phyloP scores from a whole-genome alignment of 148 eudicot genomes.

The Polygonum maritimum region DNA sequence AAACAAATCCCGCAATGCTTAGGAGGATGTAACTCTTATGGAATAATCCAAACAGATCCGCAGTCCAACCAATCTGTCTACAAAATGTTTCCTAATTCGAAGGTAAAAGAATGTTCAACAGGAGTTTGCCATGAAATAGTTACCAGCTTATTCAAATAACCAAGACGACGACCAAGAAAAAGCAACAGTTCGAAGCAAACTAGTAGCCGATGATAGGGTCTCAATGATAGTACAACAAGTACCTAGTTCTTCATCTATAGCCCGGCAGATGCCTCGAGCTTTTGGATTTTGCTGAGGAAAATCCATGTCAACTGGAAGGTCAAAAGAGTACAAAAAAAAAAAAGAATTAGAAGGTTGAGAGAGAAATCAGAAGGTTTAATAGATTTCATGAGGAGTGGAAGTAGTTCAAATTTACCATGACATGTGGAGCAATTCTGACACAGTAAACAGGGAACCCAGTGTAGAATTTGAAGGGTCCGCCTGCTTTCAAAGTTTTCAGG shows the following conservation, averaged over 20 bases:
- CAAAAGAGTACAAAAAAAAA: neutral
- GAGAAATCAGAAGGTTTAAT: no score
- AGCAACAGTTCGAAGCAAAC: neutral
- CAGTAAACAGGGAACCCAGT: conserved; percentile 26
- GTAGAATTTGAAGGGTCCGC: conserved; percentile 26
- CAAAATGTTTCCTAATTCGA: neutral
- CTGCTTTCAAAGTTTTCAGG: conserved; percentile 19
- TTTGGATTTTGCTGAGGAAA: conserved; percentile 10
- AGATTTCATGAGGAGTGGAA: neutral
- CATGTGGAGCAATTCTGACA: conserved; percentile 24
- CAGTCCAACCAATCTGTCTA: neutral
- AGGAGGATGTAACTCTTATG: neutral
- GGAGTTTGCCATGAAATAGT: conserved; percentile 2
- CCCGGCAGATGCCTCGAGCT: conserved; percentile 7
- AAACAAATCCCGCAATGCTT: neutral
- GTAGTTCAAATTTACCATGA: conserved; percentile 16
- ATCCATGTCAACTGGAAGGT: conserved; percentile 15
- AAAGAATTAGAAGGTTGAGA: neutral
- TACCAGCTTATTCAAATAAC: neutral
- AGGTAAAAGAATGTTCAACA: neutral
- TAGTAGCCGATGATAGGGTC: neutral
- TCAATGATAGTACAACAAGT: neutral
- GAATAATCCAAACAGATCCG: neutral
- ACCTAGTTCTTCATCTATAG: neutral
- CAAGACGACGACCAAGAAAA: neutral